A percentile compares a stretch with the other conserved stretches of the same genome.
These are phyloP conservation scores for Papiliotrema nemorosa DNA, from an alignment of 1,284 basidiomycete genomes.

Conservation along the genomic window DNA sequence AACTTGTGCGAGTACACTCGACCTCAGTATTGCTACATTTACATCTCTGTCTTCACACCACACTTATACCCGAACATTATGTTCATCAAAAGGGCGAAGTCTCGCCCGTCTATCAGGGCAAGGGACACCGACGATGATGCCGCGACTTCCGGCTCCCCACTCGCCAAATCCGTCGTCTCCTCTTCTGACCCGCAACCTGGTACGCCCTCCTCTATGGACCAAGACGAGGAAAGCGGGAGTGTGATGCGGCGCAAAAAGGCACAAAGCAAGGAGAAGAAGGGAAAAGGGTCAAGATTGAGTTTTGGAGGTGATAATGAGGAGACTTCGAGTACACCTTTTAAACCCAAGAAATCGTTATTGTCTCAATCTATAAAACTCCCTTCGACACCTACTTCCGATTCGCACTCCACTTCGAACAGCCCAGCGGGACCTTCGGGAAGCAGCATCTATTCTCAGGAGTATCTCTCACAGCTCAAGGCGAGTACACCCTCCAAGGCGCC, in stretches of 20 bases:
- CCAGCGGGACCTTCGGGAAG: slow-evolving; percentile 57
- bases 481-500: slow-evolving; percentile 64
- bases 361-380: slow-evolving; percentile 43
- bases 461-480: slow-evolving; percentile 78
- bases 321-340: slow-evolving; percentile 33
- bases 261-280: slow-evolving; percentile 49
- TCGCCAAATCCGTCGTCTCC: slow-evolving; percentile 25
- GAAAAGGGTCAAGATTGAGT: slow-evolving; percentile 56
- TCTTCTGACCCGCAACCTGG: slow-evolving; percentile 2
- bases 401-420: slow-evolving; percentile 41
- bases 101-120: slow-evolving; percentile 36
- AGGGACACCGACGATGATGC: slow-evolving; percentile 33
- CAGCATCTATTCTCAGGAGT: slow-evolving; percentile 64
- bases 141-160: slow-evolving; percentile 20
- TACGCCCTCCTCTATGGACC: slow-evolving; percentile 8
- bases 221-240: slow-evolving; percentile 26
- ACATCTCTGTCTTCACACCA: background rate
- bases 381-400: slow-evolving; percentile 12
- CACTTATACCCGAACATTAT: slow-evolving; percentile 12
- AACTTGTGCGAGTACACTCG: background rate
- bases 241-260: slow-evolving; percentile 45
- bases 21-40: no score
- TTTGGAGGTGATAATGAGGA: slow-evolving; percentile 63
- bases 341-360: slow-evolving; percentile 46
- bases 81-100: slow-evolving; percentile 46